These are phyloP conservation scores for Globisporangium cystogenes DNA, from an alignment of 352 stramenopile species.

Conservation along the genomic window DNA sequence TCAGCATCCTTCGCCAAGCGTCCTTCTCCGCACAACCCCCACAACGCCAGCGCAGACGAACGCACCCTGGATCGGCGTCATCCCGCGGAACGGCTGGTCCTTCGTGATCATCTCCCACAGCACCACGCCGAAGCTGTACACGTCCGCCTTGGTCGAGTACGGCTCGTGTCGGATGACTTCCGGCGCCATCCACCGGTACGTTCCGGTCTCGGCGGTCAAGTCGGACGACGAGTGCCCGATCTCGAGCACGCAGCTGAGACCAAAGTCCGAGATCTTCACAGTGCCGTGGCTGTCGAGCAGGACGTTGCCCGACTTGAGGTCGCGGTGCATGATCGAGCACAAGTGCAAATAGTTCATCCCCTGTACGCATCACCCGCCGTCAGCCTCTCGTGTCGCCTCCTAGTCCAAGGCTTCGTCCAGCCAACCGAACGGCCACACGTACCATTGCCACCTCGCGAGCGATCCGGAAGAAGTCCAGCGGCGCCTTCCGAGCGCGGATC, in stretches of 20 bases:
- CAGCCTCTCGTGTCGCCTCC: not conserved
- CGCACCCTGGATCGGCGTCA: constrained; percentile 81
- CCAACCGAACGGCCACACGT: not conserved
- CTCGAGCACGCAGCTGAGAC: constrained; percentile 79
- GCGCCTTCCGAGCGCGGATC: constrained; percentile 58
- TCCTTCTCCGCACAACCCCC: not conserved
- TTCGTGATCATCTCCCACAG: constrained; percentile 83
- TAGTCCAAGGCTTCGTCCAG: not conserved
- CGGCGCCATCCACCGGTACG: constrained; percentile 94
- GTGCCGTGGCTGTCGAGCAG: constrained; percentile 77
- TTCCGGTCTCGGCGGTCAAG: constrained; percentile 83
- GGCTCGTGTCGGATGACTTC: constrained; percentile 92
- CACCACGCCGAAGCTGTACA: constrained; percentile 93
- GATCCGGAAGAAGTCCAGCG: constrained; percentile 80
- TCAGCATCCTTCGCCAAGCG: not conserved
- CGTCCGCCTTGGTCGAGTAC: constrained; percentile 94
- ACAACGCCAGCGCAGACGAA: not conserved
- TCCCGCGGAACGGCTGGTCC: constrained; percentile 77
- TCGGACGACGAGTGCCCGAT: constrained; percentile 63
- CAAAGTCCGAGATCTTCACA: constrained; percentile 88
- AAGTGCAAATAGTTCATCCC: constrained; percentile 95
- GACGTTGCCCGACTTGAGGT: constrained; percentile 96
- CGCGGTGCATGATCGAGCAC: constrained; percentile 92
- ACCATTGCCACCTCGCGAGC: constrained; percentile 79
- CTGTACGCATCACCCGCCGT: constrained; percentile 14